Conservation (phyloP, 257 asterid species). For the Phtheirospermum japonicum region DNA sequence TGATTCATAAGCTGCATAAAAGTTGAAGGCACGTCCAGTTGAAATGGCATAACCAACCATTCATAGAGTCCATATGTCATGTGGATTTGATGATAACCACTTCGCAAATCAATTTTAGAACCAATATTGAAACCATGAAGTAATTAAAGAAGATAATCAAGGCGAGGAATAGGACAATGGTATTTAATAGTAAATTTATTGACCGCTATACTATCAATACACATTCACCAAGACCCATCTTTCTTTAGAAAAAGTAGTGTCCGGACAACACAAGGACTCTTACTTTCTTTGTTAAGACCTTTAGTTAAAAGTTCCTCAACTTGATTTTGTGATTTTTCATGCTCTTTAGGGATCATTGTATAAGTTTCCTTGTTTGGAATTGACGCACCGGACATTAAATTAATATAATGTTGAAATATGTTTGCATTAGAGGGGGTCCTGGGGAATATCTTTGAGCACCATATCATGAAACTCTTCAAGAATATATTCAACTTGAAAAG, state of each 20-base stretch:
- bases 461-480: not conserved
- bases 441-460: not conserved
- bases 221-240: slow-evolving; percentile 12
- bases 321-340: not conserved
- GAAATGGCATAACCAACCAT: slow-evolving; percentile 16
- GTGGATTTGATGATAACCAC: slow-evolving; percentile 15
- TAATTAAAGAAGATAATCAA: slow-evolving; percentile 21
- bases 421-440: not conserved
- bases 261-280: slow-evolving; percentile 4
- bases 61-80: slow-evolving; percentile 11
- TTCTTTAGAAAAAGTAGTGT: slow-evolving; percentile 16
- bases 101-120: no score
- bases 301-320: not conserved
- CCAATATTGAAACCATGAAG: slow-evolving; percentile 19
- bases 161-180: slow-evolving; percentile 1
- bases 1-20: slow-evolving; percentile 12
- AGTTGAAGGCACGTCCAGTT: slow-evolving; percentile 11
- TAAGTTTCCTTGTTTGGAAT: not conserved
- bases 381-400: not conserved
- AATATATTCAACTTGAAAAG: not conserved
- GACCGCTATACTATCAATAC: not conserved
- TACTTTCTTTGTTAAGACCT: not conserved
- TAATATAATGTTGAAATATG: no score
- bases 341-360: not conserved
- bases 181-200: slow-evolving; percentile 21